Percentiles rank a stretch among this genome's conserved stretches.
Evolutionary conservation across 2,329 filamentous ascomycete genomes (phyloP).

Genomic region (Sphaceloma murrayae): DNA sequence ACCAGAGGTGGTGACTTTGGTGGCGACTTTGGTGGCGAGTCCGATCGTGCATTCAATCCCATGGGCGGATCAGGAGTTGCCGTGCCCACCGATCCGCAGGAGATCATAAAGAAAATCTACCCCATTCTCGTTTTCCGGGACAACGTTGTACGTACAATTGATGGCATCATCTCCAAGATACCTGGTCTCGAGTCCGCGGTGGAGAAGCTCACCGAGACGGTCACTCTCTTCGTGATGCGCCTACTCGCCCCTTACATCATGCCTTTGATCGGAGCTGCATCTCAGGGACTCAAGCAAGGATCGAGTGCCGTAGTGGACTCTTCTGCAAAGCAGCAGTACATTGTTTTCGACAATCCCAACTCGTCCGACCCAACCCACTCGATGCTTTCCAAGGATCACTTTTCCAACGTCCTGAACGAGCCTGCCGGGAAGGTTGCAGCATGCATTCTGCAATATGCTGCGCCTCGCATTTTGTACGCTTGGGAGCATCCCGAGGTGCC

Average conservation of each 20-base stretch:
- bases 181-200: constrained; percentile 83
- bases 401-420: constrained; percentile 42
- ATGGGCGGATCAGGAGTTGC: constrained; percentile 52
- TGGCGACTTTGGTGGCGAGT: constrained; percentile 31
- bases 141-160: constrained; percentile 82
- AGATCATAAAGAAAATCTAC: constrained; percentile 57
- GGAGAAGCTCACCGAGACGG: constrained; percentile 84
- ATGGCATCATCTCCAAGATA: constrained; percentile 77
- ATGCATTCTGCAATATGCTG: constrained; percentile 69
- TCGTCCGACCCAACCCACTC: constrained; percentile 43
- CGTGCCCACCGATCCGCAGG: constrained; percentile 52
- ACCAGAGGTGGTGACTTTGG: constrained; percentile 31
- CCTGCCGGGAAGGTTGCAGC: constrained; percentile 41
- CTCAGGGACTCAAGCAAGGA: constrained; percentile 73
- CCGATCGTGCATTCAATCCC: constrained; percentile 17
- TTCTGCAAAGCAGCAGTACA: constrained; percentile 42
- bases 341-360: constrained; percentile 40
- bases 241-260: constrained; percentile 85
- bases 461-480: constrained; percentile 79
- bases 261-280: constrained; percentile 81
- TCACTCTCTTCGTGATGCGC: constrained; percentile 85
- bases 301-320: constrained; percentile 59
- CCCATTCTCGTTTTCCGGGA: constrained; percentile 91
- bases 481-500: constrained; percentile 83
- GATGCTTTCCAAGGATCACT: constrained; percentile 45